phyloP scores from a whole-genome alignment of 1,284 basidiomycete species.

The Takashimella koratensis region DNA sequence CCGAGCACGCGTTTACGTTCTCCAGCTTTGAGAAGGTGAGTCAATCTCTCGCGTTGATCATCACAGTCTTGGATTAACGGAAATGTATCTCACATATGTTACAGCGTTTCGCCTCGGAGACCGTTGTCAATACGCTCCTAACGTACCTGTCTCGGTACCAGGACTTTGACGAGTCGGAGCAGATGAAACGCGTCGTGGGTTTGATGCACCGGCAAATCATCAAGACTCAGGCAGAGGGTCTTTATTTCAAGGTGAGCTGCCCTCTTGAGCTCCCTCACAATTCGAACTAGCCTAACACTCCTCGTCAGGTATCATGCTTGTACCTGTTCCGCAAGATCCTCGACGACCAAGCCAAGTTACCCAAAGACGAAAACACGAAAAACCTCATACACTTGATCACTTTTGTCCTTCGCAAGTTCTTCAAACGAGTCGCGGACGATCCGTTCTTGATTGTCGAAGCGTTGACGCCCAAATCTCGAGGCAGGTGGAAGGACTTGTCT shows the following conservation, averaged over 20 bases:
- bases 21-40: constrained; percentile 79
- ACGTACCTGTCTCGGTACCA: constrained; percentile 74
- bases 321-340: constrained; percentile 78
- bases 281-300: background rate
- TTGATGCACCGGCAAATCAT: constrained; percentile 85
- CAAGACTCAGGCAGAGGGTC: constrained; percentile 78
- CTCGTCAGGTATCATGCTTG: constrained; percentile 70
- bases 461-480: constrained; percentile 82
- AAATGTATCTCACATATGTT: background rate
- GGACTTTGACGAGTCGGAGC: constrained; percentile 71
- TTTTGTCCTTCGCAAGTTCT: constrained; percentile 82
- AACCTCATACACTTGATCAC: constrained; percentile 78
- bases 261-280: background rate
- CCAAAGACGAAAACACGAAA: constrained; percentile 70
- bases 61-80: too few species aligned
- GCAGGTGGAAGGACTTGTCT: constrained; percentile 77
- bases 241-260: constrained; percentile 78
- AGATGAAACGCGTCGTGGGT: constrained; percentile 79
- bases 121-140: constrained; percentile 75
- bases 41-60: too few species aligned
- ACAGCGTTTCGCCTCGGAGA: constrained; percentile 77
- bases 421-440: constrained; percentile 77
- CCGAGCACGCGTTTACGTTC: constrained; percentile 85
- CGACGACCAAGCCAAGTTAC: constrained; percentile 68
- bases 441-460: constrained; percentile 81